These are phyloP conservation scores for Xylaria arbuscula DNA, from an alignment of 2,329 filamentous ascomycete genomes.

Conservation along the genomic window DNA sequence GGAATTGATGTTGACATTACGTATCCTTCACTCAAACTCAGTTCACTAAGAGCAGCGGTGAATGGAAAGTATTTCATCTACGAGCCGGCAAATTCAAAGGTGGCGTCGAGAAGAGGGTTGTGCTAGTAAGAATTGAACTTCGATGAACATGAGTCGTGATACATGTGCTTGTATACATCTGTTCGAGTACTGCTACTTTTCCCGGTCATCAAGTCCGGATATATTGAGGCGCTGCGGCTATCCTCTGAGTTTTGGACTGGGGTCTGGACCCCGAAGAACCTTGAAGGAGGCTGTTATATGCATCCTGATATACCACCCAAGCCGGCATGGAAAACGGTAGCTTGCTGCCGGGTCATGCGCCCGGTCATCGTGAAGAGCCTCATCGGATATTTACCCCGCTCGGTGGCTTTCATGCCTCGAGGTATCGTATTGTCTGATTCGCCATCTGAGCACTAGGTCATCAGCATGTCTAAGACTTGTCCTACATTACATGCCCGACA, in stretches of 20 bases:
- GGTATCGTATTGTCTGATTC: constrained; percentile 21
- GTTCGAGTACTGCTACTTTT: constrained; percentile 18
- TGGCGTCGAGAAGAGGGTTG: background rate
- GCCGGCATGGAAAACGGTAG: background rate
- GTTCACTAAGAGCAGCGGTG: no score
- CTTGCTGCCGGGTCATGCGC: constrained; percentile 3
- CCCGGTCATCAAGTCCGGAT: background rate
- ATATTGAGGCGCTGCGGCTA: constrained; percentile 3
- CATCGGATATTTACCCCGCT: constrained; percentile 34
- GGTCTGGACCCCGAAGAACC: background rate
- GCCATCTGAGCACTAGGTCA: background rate
- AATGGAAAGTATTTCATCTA: no score
- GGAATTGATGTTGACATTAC: no score
- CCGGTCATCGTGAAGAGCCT: constrained; percentile 27
- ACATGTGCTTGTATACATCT: background rate
- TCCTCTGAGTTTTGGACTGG: background rate
- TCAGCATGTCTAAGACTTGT: constrained; percentile 22
- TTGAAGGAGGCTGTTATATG: background rate
- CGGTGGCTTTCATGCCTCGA: constrained; percentile 24
- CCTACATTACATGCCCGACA: constrained; percentile 17
- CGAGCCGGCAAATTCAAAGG: no score
- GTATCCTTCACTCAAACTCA: no score
- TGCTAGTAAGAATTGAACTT: background rate
- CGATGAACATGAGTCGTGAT: background rate
- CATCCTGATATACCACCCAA: background rate